phyloP scores from a whole-genome alignment of 1,284 basidiomycete species.

The Cryptococcus sp. region DNA sequence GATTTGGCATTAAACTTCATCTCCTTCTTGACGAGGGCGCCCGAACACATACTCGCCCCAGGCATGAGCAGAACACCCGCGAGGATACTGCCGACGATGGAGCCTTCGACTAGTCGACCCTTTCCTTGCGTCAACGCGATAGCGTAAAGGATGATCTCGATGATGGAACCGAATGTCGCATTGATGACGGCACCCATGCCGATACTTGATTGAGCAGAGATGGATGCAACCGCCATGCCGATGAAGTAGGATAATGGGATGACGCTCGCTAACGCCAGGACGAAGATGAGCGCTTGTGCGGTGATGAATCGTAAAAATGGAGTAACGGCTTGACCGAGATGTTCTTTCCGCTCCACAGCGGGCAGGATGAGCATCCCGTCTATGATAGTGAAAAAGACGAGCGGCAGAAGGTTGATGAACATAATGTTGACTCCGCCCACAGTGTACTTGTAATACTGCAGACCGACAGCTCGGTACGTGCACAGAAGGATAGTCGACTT shows the following conservation, averaged over 20 bases:
- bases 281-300: conserved; percentile 78
- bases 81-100: conserved; percentile 89
- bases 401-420: conserved; percentile 91
- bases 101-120: conserved; percentile 93
- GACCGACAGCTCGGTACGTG: conserved; percentile 87
- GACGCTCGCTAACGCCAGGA: conserved; percentile 82
- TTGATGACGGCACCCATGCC: conserved; percentile 99
- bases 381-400: conserved; percentile 94
- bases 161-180: conserved; percentile 96
- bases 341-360: conserved; percentile 66
- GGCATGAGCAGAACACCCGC: conserved; percentile 98
- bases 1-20: conserved; percentile 98
- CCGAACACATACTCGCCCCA: conserved; percentile 94
- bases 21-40: conserved; percentile 88
- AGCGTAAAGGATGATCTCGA: conserved; percentile 92
- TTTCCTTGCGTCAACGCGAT: conserved; percentile 88
- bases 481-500: conserved; percentile 88
- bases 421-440: conserved; percentile 98
- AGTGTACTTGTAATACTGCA: conserved; percentile 99
- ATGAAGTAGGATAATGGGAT: conserved; percentile 99
- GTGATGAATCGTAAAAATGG: conserved; percentile 68
- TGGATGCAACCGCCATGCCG: conserved; percentile 98
- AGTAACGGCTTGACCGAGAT: conserved; percentile 35
- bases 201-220: conserved; percentile 95
- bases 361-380: conserved; percentile 84